Percentiles rank a stretch among this genome's conserved stretches.
Conservation (phyloP, 352 stramenopile genomes). For the Pythium guiyangense region DNA sequence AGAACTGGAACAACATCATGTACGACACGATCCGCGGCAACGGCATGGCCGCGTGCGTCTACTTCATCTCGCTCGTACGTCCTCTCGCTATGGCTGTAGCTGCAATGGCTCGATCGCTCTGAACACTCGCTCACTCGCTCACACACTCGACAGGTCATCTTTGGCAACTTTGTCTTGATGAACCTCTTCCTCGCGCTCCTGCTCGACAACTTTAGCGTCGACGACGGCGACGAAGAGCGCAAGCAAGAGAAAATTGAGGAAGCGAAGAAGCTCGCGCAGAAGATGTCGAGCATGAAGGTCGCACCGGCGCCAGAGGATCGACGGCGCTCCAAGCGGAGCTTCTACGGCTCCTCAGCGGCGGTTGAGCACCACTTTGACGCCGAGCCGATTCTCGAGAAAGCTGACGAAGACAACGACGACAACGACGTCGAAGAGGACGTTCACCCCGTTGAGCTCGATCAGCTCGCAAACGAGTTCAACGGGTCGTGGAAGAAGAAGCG, state of each 20-base stretch:
- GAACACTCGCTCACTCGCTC: background rate
- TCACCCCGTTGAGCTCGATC: constrained; percentile 16
- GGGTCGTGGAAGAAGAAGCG: background rate
- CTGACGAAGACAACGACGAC: constrained; percentile 28
- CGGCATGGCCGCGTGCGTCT: constrained; percentile 54
- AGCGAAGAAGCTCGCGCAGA: constrained; percentile 38
- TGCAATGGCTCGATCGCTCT: background rate
- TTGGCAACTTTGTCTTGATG: constrained; percentile 91
- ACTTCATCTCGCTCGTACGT: constrained; percentile 83
- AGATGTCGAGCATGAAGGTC: constrained; percentile 67
- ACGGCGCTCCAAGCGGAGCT: constrained; percentile 12
- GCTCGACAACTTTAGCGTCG: constrained; percentile 85
- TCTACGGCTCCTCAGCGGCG: constrained; percentile 8
- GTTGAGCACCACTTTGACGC: constrained; percentile 4
- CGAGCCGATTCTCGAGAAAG: constrained; percentile 5
- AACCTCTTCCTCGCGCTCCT: constrained; percentile 94
- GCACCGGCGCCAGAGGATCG: constrained; percentile 14
- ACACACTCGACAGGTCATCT: constrained; percentile 56
- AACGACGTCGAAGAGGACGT: constrained; percentile 35
- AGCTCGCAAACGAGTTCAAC: constrained; percentile 16
- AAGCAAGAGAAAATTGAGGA: constrained; percentile 43
- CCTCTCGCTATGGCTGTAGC: background rate
- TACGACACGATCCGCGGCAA: constrained; percentile 89
- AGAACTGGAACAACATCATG: constrained; percentile 95
- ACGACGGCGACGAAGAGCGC: constrained; percentile 48